Evolutionary conservation across 345 rosid species (phyloP).

Genomic region (Salix viminalis): DNA sequence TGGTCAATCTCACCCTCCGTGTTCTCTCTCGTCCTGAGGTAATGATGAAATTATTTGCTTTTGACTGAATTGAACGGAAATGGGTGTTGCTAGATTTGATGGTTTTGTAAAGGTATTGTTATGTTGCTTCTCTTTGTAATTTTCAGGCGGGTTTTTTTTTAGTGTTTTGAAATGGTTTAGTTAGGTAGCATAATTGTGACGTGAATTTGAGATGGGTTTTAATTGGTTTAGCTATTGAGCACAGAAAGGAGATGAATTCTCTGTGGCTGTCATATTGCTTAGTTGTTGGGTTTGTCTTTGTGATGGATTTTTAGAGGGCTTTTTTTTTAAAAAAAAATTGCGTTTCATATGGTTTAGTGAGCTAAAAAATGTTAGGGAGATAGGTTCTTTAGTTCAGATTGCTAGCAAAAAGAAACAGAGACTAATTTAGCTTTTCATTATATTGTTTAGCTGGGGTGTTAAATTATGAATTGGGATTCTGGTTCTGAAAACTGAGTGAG

Average conservation of each 20-base stretch:
- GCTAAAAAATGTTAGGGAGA: not conserved
- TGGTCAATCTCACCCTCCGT: slow-evolving; percentile 97
- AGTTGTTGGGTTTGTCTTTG: not conserved
- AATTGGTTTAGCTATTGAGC: not conserved
- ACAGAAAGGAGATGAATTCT: not conserved
- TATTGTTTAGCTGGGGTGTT: not conserved
- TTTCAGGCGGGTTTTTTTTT: not conserved
- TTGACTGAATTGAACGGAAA: not conserved
- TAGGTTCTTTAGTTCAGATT: not conserved
- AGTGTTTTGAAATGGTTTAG: not conserved
- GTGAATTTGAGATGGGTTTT: not conserved
- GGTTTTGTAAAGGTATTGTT: not conserved
- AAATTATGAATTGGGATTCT: not conserved
- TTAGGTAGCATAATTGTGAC: no score
- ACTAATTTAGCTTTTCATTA: not conserved
- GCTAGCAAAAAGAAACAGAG: not conserved
- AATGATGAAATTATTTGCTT: not conserved
- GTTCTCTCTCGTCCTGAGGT: slow-evolving; percentile 95
- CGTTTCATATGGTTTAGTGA: not conserved
- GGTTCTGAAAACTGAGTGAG: not conserved
- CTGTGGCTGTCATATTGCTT: not conserved
- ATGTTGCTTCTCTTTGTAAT: not conserved
- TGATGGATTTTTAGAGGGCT: not conserved
- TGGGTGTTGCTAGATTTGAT: not conserved
- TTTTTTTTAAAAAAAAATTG: not conserved